Percentiles rank a stretch among this genome's conserved stretches.
Conservation (phyloP, 1,284 basidiomycete species). For the Cryptococcus amylolentus region DNA sequence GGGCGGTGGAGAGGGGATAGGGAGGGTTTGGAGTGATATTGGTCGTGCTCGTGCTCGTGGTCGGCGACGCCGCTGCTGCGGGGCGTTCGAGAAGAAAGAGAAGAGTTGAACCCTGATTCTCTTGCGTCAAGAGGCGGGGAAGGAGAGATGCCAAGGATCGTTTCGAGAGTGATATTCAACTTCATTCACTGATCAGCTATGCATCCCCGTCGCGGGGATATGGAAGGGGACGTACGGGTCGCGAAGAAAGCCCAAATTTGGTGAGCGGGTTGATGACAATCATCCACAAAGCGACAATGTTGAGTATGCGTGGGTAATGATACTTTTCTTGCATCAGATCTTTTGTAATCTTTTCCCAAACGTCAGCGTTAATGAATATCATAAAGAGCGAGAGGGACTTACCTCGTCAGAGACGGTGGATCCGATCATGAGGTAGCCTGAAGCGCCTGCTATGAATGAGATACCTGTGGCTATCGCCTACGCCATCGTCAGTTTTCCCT, state of each 20-base stretch:
- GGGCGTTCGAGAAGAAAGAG: not conserved
- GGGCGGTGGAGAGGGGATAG: conserved; percentile 20
- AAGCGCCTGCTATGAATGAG: conserved; percentile 74
- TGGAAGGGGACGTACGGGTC: conserved; percentile 61
- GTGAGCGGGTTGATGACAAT: conserved; percentile 83
- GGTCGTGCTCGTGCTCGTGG: not conserved
- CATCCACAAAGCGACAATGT: conserved; percentile 78
- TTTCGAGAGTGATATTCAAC: conserved; percentile 63
- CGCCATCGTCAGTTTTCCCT: not conserved
- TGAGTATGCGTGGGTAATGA: conserved; percentile 71
- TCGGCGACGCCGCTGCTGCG: too few species aligned
- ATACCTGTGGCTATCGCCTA: conserved; percentile 72
- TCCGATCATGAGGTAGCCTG: conserved; percentile 92
- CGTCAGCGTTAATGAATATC: not conserved
- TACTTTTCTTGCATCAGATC: conserved; percentile 69
- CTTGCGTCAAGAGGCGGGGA: not conserved
- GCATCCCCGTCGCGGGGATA: not conserved
- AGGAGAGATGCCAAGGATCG: conserved; percentile 16
- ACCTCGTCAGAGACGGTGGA: conserved; percentile 77
- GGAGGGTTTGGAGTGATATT: not conserved
- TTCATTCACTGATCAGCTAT: conserved; percentile 29
- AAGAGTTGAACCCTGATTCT: too few species aligned
- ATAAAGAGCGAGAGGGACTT: conserved; percentile 20
- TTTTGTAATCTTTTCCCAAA: conserved; percentile 67
- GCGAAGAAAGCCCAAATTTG: conserved; percentile 80